These are phyloP conservation scores for Glycine latifolia DNA, from an alignment of 306 rosid genomes.

Conservation along the genomic window DNA sequence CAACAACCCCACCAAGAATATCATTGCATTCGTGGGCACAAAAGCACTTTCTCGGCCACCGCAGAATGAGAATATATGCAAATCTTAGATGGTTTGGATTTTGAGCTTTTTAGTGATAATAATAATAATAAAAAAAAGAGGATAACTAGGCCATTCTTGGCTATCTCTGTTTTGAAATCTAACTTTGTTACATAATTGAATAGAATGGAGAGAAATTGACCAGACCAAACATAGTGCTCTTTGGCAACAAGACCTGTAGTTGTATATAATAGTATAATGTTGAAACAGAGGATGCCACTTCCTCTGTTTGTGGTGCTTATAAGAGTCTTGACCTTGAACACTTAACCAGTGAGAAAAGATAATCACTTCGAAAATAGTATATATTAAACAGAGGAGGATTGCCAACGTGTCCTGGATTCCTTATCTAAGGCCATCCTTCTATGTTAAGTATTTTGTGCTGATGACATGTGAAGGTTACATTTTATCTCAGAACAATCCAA, in stretches of 20 bases:
- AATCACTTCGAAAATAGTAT: not conserved
- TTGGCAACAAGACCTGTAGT: not conserved
- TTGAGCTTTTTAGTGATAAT: not conserved
- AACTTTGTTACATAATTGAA: not conserved
- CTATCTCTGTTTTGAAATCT: not conserved
- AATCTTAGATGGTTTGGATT: not conserved
- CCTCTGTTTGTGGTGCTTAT: slow-evolving; percentile 30
- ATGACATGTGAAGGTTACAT: slow-evolving; percentile 21
- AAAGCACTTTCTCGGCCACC: slow-evolving; percentile 39
- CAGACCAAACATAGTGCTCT: slow-evolving; percentile 21
- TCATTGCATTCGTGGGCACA: slow-evolving; percentile 32
- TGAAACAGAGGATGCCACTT: slow-evolving; percentile 38
- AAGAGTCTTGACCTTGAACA: slow-evolving; percentile 2
- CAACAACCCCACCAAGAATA: slow-evolving; percentile 31
- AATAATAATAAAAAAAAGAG: not conserved
- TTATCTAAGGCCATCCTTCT: slow-evolving; percentile 30
- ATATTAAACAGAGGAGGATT: slow-evolving; percentile 11
- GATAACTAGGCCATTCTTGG: slow-evolving; percentile 2
- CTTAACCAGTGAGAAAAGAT: not conserved
- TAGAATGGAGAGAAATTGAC: slow-evolving; percentile 18
- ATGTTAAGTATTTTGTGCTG: slow-evolving; percentile 32
- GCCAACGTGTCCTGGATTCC: slow-evolving; percentile 17
- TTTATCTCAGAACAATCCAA: slow-evolving; percentile 43
- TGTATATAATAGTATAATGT: not conserved
- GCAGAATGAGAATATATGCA: slow-evolving; percentile 45